Base-by-base conservation (phyloP, 2,329 filamentous ascomycete genomes). In the Aspergillus ibericus region DNA sequence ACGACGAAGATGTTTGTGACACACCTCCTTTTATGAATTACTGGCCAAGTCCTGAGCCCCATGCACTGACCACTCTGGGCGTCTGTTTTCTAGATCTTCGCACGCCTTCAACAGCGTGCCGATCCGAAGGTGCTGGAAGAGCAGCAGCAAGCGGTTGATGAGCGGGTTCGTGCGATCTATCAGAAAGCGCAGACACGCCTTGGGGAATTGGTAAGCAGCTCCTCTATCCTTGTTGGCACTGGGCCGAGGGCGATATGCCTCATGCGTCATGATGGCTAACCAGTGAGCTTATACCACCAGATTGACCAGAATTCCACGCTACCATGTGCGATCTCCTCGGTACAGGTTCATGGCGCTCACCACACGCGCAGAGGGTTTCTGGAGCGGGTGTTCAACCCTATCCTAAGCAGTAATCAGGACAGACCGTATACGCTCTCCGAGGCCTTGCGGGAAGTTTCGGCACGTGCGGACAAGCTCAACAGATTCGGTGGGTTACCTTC, bases 351-450 rank as follows among this genome's bases (percentile, higher is more conserved):
- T 61, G 90, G 92, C 71, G 92, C 91, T 46, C 83, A 84, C 60
- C 88, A 95, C 72, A 96, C 93, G n/a, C 86, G 95, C 63, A 85
- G 85, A 67, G 82, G 84, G 63, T 97, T 99, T 75, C 86, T 99
- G 55, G 85, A 96, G 72, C 86, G 87, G 35, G 81, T 97, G 59
- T 87, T 98, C 75, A 80, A 87, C 57, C 92, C 93, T 6, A 77
- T 97, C 8, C 80, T 98, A 52, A 86, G 85, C 68, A 85, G 84
- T 53, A 87, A 89, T 66, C 81, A 84, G 64, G 84, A 87, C 68
- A 80, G 80, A 18, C 83, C 84, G 38, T 93, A 91, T 53, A 96
- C 92, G 0, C 82, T 99, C 15, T 85, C 88, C 52, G 91, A 96
- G 68, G 89, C 92, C 53, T 79, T 97, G 57, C 80, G 82, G 54